Conservation (phyloP, 345 rosid species). For the Sonneratia alba region DNA sequence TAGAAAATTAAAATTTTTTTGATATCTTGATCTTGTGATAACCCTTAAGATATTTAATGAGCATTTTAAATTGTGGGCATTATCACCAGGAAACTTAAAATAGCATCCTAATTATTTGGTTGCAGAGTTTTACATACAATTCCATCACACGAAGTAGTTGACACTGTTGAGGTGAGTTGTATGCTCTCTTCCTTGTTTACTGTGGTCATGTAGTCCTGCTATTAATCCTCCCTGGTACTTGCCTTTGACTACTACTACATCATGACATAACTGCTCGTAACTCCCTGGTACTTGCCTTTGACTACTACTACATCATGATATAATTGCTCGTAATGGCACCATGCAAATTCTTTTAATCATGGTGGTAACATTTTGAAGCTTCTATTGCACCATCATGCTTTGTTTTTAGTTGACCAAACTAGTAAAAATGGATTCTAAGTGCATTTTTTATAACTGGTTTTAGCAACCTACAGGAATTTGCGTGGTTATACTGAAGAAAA, state of each 20-base stretch:
- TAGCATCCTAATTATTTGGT: slow-evolving; percentile 9
- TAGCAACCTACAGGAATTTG: neutral
- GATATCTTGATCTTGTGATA: neutral
- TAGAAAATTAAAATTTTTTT: neutral
- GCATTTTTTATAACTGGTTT: neutral
- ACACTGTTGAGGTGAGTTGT: slow-evolving; percentile 62
- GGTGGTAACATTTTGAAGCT: neutral
- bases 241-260: neutral
- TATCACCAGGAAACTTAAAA: neutral
- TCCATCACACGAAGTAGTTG: slow-evolving; percentile 85
- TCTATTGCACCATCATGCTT: neutral
- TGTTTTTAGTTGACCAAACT: neutral
- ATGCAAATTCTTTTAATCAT: neutral
- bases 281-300: too few relatives aligned
- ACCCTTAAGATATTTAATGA: neutral
- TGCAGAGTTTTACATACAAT: slow-evolving; percentile 79
- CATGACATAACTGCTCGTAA: neutral
- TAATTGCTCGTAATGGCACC: neutral
- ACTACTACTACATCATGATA: neutral
- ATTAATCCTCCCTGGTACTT: neutral
- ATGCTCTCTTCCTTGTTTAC: neutral
- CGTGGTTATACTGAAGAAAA: neutral
- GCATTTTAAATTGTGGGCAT: neutral
- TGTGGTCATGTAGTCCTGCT: neutral
- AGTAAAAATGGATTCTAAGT: neutral